Conservation (phyloP, 805 yeast genomes). For the Hanseniaspora pseudoguilliermondii region DNA sequence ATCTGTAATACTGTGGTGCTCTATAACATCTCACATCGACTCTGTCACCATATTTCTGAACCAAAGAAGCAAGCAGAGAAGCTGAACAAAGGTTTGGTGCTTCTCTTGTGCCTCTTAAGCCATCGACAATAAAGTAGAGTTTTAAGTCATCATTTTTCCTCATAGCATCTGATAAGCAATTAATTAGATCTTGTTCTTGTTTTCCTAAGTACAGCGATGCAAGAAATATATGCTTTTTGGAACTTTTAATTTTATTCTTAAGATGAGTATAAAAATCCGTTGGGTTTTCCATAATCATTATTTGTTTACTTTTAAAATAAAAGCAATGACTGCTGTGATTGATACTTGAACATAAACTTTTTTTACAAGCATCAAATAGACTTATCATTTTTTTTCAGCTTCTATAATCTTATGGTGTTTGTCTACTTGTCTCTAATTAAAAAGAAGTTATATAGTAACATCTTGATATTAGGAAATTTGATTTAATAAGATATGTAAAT, state of each 20-base stretch:
- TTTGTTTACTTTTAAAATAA: conserved; percentile 40
- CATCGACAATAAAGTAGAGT: conserved; percentile 70
- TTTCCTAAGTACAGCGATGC: conserved; percentile 82
- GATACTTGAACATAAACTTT: conserved; percentile 14
- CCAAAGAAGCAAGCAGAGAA: conserved; percentile 52
- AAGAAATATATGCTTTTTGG: conserved; percentile 59
- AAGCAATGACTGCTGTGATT: conserved; percentile 33
- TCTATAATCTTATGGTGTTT: background rate
- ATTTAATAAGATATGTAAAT: too few relatives aligned
- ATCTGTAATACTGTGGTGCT: conserved; percentile 71
- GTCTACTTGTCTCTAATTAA: background rate
- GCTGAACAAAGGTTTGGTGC: conserved; percentile 73
- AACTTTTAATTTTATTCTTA: conserved; percentile 46
- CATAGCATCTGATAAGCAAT: conserved; percentile 50
- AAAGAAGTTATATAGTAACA: background rate
- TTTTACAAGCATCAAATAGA: conserved; percentile 15
- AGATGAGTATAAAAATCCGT: conserved; percentile 55
- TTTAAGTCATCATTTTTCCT: conserved; percentile 44
- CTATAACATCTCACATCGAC: conserved; percentile 77
- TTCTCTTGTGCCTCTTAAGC: conserved; percentile 85
- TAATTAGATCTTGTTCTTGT: conserved; percentile 60
- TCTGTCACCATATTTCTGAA: conserved; percentile 49
- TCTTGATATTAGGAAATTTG: too few relatives aligned
- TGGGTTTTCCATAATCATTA: conserved; percentile 55
- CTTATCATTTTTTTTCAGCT: background rate